Base-by-base conservation (phyloP, 768 basidiomycete genomes). In the Fistulinella prunicolor region DNA sequence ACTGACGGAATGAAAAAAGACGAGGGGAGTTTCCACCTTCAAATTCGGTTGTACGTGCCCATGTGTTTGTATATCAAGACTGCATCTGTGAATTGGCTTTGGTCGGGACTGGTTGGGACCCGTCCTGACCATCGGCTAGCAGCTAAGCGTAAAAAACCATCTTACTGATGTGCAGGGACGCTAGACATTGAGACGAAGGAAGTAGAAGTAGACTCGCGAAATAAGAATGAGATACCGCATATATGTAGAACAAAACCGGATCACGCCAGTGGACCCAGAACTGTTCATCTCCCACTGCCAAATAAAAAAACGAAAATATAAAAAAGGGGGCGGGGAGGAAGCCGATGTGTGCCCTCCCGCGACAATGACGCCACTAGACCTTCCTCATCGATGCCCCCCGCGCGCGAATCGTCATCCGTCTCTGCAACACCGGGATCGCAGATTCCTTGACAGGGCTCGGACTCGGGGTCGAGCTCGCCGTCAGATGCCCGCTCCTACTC, bases 341-440 rank as follows among this genome's bases (percentile, higher is more conserved):
- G n/a, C n/a, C n/a, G n/a, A n/a, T n/a, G n/a, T n/a, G n/a, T n/a
- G n/a, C n/a, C n/a, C n/a, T n/a, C n/a, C n/a, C n/a, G n/a, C n/a
- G n/a, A n/a, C n/a, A n/a, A n/a, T n/a, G n/a, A n/a, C n/a, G n/a
- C n/a, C 17, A 38, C 40, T 44, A 61, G n/a, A 48, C 32, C 36
- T 55, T 62, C 49, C 39, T 62, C 40, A 51, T 49, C 4, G 62
- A 57, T 26, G 32, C 38, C 32, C 46, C 50, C 30, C 57, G 55
- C 14, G 57, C 65, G 13, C 55, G 57, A 44, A 65, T 58, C 24
- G 65, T 65, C 66, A 56, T 58, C 38, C 56, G 37, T 42, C 65
- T 51, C 38, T 63, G 55, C 24, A 67, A 45, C 22, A 66, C 50
- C 22, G 66, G 66, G 32, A 65, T 61, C 19, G 50, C 63, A 42